Evolutionary conservation across 768 basidiomycete species (phyloP), one percentile per base, ranked within the genome.

Genomic region (Suillus sp.): DNA sequence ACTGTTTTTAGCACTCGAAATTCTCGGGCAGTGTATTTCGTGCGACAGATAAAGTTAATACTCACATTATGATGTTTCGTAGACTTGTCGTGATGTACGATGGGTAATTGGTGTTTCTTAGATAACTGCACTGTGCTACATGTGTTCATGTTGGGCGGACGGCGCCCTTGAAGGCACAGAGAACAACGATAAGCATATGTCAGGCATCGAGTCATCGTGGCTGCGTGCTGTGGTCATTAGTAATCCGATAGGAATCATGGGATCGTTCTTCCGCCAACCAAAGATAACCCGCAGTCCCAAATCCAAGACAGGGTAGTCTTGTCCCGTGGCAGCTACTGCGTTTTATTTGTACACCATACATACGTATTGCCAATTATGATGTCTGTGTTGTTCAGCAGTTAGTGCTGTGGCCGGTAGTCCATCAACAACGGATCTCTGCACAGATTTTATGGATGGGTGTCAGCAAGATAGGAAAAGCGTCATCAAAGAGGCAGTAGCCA

Each of bases 401-500:
- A 4, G 51, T 53, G 51, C 30, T 53, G 30, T n/a, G n/a, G n/a
- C n/a, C n/a, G n/a, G n/a, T 51, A 32, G 11, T 22, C 34, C 53
- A 22, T 20, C 51, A 34, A 32, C 32, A 20, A 32, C 30, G 22
- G 47, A 48, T 25, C 25, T 47, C 51, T 32, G 51, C 51, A 13
- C 30, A 11, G 9, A 50, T 16, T 48, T 14, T 16, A 13, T 10
- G 48, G 14, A 50, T 14, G 14, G 16, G 16, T 50, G 48, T 18
- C 0, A 10, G 9, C 30, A 32, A 9, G 4, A 51, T 32, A 27
- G 27, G 16, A 30, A 50, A 50, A 18, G 32, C 32, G 18, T n/a
- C 20, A 48, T 48, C 47, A 48, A 48, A 48, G 47, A 48, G 47
- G 47, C 47, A 48, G 47, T 48, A 25, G 47, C 14, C 25, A 48